Conservation (phyloP, 2,329 filamentous ascomycete genomes). For the Sarocladiaceae sp. region DNA sequence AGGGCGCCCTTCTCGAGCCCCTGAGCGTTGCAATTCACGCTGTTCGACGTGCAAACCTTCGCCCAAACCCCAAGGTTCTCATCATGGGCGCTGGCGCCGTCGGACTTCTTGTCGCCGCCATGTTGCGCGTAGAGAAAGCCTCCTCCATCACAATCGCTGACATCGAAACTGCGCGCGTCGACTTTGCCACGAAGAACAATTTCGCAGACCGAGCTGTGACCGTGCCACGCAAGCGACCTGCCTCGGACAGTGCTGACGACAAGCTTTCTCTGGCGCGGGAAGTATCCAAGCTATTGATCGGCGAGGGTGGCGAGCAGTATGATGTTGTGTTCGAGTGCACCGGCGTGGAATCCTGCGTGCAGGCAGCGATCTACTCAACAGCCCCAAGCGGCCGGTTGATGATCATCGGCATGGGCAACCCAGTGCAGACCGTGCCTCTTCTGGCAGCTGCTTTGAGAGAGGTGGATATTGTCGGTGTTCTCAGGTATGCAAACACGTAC, state of each 20-base stretch:
- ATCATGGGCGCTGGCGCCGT: constrained; percentile 34
- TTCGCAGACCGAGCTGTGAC: constrained; percentile 23
- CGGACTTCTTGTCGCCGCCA: constrained; percentile 28
- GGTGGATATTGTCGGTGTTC: constrained; percentile 67
- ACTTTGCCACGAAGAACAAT: constrained; percentile 28
- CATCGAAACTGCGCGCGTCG: constrained; percentile 26
- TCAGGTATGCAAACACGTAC: constrained; percentile 57
- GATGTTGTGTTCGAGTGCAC: constrained; percentile 14
- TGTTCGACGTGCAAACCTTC: constrained; percentile 19
- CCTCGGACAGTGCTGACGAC: constrained; percentile 44
- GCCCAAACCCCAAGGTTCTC: constrained; percentile 16
- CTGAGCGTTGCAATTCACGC: constrained; percentile 49
- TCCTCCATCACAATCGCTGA: constrained; percentile 16
- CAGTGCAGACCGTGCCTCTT: constrained; percentile 64
- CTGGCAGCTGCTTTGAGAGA: constrained; percentile 65
- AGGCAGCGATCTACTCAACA: constrained; percentile 32
- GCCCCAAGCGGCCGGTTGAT: constrained; percentile 65
- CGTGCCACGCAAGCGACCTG: constrained; percentile 25
- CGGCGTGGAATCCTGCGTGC: constrained; percentile 13
- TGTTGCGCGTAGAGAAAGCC: constrained; percentile 18
- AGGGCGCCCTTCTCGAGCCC: constrained; percentile 47
- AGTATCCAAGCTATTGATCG: constrained; percentile 30
- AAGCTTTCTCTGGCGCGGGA: constrained; percentile 48
- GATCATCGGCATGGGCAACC: constrained; percentile 69
- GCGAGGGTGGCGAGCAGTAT: constrained; percentile 5